Base-by-base conservation (phyloP, 169 alveolate genomes). In the Cardiosporidium cionae region DNA sequence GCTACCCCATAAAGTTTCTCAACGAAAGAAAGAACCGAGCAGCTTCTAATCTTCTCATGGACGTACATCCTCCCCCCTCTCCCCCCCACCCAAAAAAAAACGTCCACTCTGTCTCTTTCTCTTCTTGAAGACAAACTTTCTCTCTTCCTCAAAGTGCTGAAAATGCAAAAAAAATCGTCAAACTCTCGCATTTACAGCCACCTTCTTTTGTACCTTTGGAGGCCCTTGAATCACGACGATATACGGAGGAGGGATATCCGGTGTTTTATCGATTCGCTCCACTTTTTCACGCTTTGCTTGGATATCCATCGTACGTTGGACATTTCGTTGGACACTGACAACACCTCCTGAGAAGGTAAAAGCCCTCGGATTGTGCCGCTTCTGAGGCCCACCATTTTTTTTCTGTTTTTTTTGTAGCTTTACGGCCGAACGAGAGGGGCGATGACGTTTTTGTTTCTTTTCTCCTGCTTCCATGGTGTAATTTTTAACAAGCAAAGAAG, bases 161-260 rank as follows among this genome's bases (percentile, higher is more conserved):
- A n/a, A n/a, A n/a, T n/a, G n/a, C n/a, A n/a, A n/a, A n/a, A n/a
- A n/a, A n/a, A n/a, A n/a, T n/a, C n/a, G n/a, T n/a, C n/a, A n/a
- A n/a, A n/a, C n/a, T n/a, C n/a, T n/a, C 58, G n/a, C n/a, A 44
- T n/a, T 5, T 34, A 29, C 72, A 66, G 4, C 27, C 28, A 66
- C 4, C 7, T 7, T 7, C 68, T 7, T 9, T n/a, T 65, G n/a
- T 65, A 72, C 79, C 6, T 90, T 88, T 52, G 89, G 74, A 0
- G 98, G 95, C 0, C 99, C 99, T 78, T 96, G 97, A 31, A 96
- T 95, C 25, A 91, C 98, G n/a, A 82, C 97, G 85, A 83, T 82
- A 29, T 87, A 68, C 2, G 97, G 97, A 32, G 94, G 92, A 7
- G 90, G 91, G 34, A 84, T 89, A 65, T 86, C 90, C 3, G 94